Evolutionary conservation across 257 asterid species (phyloP).

Genomic region (Fraxinus excelsior): DNA sequence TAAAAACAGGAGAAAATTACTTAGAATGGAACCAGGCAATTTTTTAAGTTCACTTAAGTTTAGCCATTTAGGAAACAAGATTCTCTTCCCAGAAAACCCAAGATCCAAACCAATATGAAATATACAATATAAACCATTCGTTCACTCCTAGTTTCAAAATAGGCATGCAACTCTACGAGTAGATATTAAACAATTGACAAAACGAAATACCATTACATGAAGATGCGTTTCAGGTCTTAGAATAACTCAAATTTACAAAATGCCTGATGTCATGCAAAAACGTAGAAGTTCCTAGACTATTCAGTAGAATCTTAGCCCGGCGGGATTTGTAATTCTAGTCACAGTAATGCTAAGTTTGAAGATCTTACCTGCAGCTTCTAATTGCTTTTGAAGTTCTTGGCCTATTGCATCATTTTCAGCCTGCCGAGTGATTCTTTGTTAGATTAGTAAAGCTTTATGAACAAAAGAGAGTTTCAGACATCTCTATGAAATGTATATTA

Average conservation of each 20-base stretch:
- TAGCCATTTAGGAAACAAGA: background rate
- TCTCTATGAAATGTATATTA: background rate
- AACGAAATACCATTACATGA: background rate
- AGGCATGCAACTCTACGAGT: constrained; percentile 5
- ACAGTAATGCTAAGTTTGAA: background rate
- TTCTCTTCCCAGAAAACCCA: background rate
- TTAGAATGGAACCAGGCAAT: background rate
- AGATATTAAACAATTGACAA: constrained; percentile 9
- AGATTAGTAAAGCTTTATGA: constrained; percentile 14
- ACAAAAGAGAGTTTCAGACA: constrained; percentile 4
- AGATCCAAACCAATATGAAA: background rate
- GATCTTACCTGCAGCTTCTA: constrained; percentile 82
- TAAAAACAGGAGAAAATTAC: background rate
- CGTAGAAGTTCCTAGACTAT: background rate
- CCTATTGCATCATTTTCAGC: constrained; percentile 86
- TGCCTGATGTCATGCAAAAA: background rate
- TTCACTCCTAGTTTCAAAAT: background rate
- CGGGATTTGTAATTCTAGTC: background rate
- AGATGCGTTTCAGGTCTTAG: constrained; percentile 4
- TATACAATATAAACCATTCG: background rate
- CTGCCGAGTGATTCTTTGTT: constrained; percentile 36
- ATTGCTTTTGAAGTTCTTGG: constrained; percentile 88
- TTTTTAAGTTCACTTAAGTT: background rate
- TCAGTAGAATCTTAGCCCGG: background rate
- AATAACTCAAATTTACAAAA: background rate